A percentile compares a stretch with the other conserved stretches of the same genome.
These are phyloP conservation scores for Xylaria sp. DNA, from an alignment of 2,329 filamentous ascomycete genomes.

Conservation along the genomic window DNA sequence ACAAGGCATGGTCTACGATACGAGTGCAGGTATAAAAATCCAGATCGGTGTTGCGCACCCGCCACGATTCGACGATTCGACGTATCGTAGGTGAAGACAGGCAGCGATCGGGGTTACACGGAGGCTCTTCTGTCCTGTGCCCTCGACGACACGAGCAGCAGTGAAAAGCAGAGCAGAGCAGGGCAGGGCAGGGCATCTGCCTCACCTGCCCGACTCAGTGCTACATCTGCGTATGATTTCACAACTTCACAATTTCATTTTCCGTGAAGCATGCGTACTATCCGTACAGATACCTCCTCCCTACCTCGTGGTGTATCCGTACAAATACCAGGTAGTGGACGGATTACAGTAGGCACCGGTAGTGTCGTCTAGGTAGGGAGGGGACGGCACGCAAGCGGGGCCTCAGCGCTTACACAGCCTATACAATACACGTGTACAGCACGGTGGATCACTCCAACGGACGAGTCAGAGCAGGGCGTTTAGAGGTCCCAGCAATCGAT, in stretches of 20 bases:
- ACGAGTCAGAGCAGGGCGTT: neutral
- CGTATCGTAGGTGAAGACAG: neutral
- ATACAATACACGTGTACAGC: neutral
- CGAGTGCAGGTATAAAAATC: neutral
- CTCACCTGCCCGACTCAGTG: too few species aligned
- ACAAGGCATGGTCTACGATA: neutral
- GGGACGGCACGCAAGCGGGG: neutral
- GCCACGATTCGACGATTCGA: neutral
- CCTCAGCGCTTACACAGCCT: neutral
- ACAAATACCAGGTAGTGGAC: too few species aligned
- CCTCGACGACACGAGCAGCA: neutral
- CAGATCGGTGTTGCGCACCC: neutral
- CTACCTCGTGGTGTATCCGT: too few species aligned
- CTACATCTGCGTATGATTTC: too few species aligned
- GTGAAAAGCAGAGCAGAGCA: neutral
- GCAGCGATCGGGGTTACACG: slow-evolving; percentile 23
- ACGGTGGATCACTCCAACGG: neutral
- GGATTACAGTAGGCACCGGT: neutral
- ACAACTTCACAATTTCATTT: too few species aligned
- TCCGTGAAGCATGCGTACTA: too few species aligned
- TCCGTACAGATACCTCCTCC: too few species aligned
- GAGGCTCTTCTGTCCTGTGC: slow-evolving; percentile 26
- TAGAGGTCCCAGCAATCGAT: neutral
- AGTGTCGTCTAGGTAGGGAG: neutral
- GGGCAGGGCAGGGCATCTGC: too few species aligned